Conservation (phyloP, 768 basidiomycete species). For the Pleurotus cornucopiae region DNA sequence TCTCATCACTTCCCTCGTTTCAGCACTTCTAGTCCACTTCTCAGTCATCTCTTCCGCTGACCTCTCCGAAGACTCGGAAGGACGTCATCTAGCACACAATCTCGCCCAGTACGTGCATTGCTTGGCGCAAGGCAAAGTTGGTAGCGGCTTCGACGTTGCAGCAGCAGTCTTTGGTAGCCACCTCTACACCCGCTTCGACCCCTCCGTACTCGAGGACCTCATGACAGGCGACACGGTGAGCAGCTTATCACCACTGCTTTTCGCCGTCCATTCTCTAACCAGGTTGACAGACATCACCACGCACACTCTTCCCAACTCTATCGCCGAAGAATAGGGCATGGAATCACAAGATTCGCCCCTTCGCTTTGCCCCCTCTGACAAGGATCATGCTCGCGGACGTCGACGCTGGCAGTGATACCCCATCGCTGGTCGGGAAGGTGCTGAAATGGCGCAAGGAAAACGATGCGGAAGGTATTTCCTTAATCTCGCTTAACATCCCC, state of each 20-base stretch:
- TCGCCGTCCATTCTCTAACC: background rate
- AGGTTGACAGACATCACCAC: conserved; percentile 16
- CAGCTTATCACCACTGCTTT: conserved; percentile 6
- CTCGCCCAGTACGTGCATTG: conserved; percentile 94
- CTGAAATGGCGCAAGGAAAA: conserved; percentile 81
- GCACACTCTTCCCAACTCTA: conserved; percentile 46
- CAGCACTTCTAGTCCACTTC: conserved; percentile 78
- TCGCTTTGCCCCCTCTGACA: conserved; percentile 80
- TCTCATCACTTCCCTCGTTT: conserved; percentile 91
- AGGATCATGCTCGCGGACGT: conserved; percentile 92
- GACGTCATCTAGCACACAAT: conserved; percentile 76
- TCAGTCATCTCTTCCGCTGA: conserved; percentile 50
- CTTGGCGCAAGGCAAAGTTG: conserved; percentile 95
- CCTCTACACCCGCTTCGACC: conserved; percentile 83
- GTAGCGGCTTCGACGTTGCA: conserved; percentile 95
- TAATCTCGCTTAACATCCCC: background rate
- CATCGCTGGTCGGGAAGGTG: conserved; percentile 88
- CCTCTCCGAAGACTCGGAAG: conserved; percentile 40
- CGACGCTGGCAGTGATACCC: conserved; percentile 94
- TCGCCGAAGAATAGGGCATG: conserved; percentile 65
- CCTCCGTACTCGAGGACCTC: conserved; percentile 58
- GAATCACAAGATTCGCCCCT: conserved; percentile 67
- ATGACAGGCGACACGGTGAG: conserved; percentile 55
- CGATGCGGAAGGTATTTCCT: conserved; percentile 38
- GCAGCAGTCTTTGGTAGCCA: conserved; percentile 95